Conservation (phyloP, 805 yeast species). For the Babjeviella inositovora region DNA sequence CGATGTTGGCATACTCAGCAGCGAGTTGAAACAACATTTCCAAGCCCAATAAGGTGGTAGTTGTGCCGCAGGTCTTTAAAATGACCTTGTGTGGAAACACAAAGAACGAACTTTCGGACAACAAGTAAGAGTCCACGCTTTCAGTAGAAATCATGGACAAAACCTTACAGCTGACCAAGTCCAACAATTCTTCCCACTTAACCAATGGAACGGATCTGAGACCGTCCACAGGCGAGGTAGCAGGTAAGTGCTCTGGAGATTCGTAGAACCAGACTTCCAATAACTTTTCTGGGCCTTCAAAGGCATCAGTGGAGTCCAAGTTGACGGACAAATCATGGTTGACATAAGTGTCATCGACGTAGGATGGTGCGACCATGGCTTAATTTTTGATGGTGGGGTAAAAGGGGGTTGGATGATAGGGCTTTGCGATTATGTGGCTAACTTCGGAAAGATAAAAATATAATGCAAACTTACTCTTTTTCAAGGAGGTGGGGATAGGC, state of each 20-base stretch:
- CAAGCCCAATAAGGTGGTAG: slow-evolving; percentile 73
- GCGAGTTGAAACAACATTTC: slow-evolving; percentile 43
- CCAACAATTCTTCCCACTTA: slow-evolving; percentile 60
- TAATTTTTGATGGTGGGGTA: slow-evolving; percentile 1
- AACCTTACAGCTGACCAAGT: slow-evolving; percentile 77
- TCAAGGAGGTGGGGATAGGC: too few species aligned
- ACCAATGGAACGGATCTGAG: slow-evolving; percentile 48
- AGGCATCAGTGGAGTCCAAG: slow-evolving; percentile 81
- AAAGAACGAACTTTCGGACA: slow-evolving; percentile 82
- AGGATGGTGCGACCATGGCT: slow-evolving; percentile 24
- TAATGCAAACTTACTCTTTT: too few species aligned
- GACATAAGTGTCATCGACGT: slow-evolving; percentile 30
- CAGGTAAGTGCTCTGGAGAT: slow-evolving; percentile 18
- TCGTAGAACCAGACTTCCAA: slow-evolving; percentile 81
- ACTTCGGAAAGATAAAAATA: too few species aligned
- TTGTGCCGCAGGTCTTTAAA: slow-evolving; percentile 92
- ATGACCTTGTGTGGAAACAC: slow-evolving; percentile 77
- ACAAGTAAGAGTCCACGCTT: slow-evolving; percentile 65
- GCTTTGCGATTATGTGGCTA: slow-evolving; percentile 1
- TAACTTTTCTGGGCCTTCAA: slow-evolving; percentile 94
- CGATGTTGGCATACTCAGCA: slow-evolving; percentile 9
- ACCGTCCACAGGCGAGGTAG: slow-evolving; percentile 20
- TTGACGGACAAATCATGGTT: slow-evolving; percentile 68
- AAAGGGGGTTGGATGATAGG: slow-evolving; percentile 1
- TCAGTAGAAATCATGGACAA: slow-evolving; percentile 59